Conservation (phyloP, 441 rosid species). For the Geranium incanum region DNA sequence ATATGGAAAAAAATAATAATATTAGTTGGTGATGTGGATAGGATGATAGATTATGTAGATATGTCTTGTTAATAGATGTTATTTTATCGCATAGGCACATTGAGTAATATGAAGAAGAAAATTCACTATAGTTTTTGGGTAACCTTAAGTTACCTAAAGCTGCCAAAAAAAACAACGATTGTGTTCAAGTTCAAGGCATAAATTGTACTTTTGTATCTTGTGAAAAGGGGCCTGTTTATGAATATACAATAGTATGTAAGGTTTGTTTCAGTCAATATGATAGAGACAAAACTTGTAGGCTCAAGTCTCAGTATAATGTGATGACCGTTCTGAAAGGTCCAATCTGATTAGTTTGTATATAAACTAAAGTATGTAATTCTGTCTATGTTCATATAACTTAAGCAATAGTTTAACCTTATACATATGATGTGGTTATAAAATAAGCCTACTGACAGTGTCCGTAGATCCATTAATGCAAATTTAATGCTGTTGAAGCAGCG, state of each 20-base stretch:
- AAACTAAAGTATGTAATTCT: not conserved
- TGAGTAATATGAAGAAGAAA: not conserved
- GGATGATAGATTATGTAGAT: not conserved
- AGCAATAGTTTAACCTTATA: conserved; percentile 3
- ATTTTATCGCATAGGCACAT: not conserved
- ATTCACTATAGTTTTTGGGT: not conserved
- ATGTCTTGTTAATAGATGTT: not conserved
- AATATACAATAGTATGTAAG: not conserved
- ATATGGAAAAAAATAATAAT: not conserved
- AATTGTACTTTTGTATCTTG: too few species aligned
- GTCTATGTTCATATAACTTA: too few species aligned
- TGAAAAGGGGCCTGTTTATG: not conserved
- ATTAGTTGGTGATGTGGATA: not conserved
- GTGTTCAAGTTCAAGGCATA: too few species aligned
- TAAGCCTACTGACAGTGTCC: too few species aligned
- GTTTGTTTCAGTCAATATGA: not conserved
- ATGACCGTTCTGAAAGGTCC: not conserved
- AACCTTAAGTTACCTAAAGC: not conserved
- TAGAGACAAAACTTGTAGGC: not conserved
- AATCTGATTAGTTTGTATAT: not conserved
- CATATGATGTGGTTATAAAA: not conserved
- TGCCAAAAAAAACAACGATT: too few species aligned
- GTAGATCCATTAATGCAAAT: too few species aligned
- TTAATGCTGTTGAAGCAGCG: conserved; percentile 1
- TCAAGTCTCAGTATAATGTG: not conserved